Base-by-base conservation (phyloP, 148 eudicot genomes). In the Vaccinium myrtillus region DNA sequence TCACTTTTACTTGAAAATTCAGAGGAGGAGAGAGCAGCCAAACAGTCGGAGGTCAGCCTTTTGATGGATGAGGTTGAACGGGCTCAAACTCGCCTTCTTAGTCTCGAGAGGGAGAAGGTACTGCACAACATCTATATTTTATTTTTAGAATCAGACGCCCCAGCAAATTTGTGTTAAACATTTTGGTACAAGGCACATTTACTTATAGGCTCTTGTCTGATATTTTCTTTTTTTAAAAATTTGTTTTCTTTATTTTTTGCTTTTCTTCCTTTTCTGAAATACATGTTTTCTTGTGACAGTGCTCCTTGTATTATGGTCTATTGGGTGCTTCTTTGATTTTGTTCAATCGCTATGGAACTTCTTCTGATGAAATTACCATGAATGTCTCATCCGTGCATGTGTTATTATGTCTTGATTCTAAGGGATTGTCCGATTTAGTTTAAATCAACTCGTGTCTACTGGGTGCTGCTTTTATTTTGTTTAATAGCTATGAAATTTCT, bases 1-100 rank as follows among this genome's bases (percentile, higher is more conserved):
- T 89, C 58, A 82, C 77, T 80, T 8, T 51, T n/a, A 21, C 78
- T 55, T 85, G 49, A 85, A 49, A 69, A 80, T 85, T 56, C 94
- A 95, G 98, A 97, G 87, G 99, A 97, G 87, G 96, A 97, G 58
- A 92, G 90, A 88, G 99, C 99, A 78, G 91, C 92, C 83, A 97
- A 95, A 84, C 99, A 97, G 61, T 92, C 99, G 19, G 99, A 97
- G 89, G 92, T 97, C 81, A 92, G 88, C 91, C 97, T 97, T 81
- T 86, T 97, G 79, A 90, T 97, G 99, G 98, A 97, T 90, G 99
- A 97, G 92, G 99, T 97, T 87, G 99, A 97, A 85, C 93, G 98
- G 84, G 99, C 99, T 90, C 99, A 97, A 88, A 90, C 94, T 86
- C 96, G 98, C 78, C 94, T 97, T 82, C 87, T 90, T 73, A 95